Conservation (phyloP, 2,329 filamentous ascomycete genomes). For the Coniochaeta sp. region DNA sequence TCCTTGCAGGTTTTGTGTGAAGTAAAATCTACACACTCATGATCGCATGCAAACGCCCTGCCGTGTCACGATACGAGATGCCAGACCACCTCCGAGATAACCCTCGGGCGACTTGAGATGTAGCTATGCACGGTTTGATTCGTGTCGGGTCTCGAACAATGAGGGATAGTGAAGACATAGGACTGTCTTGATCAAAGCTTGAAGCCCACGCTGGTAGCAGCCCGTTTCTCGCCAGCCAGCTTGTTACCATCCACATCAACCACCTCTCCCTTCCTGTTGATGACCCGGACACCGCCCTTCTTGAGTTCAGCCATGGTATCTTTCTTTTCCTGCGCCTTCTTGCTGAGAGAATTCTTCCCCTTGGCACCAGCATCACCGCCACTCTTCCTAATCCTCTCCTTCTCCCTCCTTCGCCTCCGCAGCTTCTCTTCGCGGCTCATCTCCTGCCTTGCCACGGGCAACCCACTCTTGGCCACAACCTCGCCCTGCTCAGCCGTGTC, state of each 20-base stretch:
- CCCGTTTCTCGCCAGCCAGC: constrained; percentile 42
- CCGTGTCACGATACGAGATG: background rate
- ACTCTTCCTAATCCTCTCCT: constrained; percentile 74
- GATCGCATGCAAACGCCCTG: no score
- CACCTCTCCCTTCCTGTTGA: constrained; percentile 82
- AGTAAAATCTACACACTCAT: no score
- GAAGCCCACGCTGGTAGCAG: constrained; percentile 48
- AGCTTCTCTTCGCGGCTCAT: constrained; percentile 82
- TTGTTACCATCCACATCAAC: constrained; percentile 79
- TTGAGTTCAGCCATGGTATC: constrained; percentile 38
- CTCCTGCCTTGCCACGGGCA: constrained; percentile 75
- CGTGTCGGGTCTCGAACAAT: background rate
- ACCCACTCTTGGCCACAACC: constrained; percentile 68
- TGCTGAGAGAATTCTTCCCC: constrained; percentile 43
- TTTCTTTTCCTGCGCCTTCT: constrained; percentile 49
- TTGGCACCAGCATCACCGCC: constrained; percentile 30
- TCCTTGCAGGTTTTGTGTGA: no score
- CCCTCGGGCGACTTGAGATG: background rate
- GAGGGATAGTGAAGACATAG: background rate
- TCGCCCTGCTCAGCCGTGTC: constrained; percentile 59
- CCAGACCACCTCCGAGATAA: background rate
- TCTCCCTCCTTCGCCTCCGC: constrained; percentile 68
- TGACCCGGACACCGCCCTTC: constrained; percentile 80
- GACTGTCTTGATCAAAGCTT: constrained; percentile 42
- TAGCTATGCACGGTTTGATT: background rate